Conservation (phyloP, 2,329 filamentous ascomycete genomes). For the Biscogniauxia sp. region DNA sequence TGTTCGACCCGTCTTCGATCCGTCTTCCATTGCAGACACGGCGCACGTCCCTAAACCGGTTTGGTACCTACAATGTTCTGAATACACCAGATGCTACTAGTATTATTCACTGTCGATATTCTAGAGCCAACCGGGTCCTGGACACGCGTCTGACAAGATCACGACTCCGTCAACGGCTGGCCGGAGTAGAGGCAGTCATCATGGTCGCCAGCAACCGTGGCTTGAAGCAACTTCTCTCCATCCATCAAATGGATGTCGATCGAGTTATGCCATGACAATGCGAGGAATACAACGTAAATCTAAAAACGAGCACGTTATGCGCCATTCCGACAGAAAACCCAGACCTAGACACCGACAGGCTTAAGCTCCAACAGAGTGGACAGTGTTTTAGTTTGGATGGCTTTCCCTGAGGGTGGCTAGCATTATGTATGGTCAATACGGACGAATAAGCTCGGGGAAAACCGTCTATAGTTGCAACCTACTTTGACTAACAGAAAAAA, state of each 20-base stretch:
- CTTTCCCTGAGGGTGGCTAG: neutral
- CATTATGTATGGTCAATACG: neutral
- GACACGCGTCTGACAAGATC: neutral
- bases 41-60: neutral
- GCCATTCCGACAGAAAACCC: neutral
- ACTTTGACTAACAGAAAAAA: neutral
- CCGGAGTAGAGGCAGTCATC: too few relatives aligned
- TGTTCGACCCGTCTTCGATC: conserved; percentile 9
- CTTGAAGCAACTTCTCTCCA: neutral
- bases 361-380: neutral
- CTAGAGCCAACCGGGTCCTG: neutral
- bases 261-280: neutral
- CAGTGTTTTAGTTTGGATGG: neutral
- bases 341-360: neutral
- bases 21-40: conserved; percentile 14
- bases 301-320: neutral
- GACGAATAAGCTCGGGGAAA: neutral
- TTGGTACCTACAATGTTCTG: neutral
- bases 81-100: neutral
- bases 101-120: neutral
- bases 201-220: neutral
- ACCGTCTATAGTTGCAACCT: neutral
- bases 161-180: neutral
- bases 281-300: neutral
- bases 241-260: too few relatives aligned